A percentile compares a stretch with the other conserved stretches of the same genome.
phyloP scores from a whole-genome alignment of 441 rosid genomes.

The Arabidopsis lyrata region DNA sequence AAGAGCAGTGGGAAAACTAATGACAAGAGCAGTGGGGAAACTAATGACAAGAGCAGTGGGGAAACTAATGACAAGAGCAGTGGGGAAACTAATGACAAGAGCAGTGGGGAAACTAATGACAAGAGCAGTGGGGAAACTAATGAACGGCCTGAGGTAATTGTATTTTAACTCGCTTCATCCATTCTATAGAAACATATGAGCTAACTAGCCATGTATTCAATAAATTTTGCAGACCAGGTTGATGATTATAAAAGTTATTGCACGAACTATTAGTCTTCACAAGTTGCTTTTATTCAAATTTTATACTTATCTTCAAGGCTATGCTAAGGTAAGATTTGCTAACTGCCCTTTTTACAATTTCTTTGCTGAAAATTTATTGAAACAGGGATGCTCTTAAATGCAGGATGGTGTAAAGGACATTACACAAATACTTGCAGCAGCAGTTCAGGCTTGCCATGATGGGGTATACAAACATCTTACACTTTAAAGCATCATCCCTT shows the following conservation, averaged over 20 bases:
- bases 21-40: constrained; percentile 54
- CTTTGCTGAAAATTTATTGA: constrained; percentile 18
- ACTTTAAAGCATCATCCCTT: constrained; percentile 13
- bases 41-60: constrained; percentile 52
- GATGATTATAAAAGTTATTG: constrained; percentile 90
- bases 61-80: constrained; percentile 51
- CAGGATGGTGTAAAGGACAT: constrained; percentile 88
- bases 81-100: constrained; percentile 52
- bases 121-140: constrained; percentile 38
- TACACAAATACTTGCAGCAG: constrained; percentile 85
- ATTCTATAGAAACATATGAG: constrained; percentile 17
- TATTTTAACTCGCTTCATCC: constrained; percentile 1
- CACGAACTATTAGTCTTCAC: constrained; percentile 91
- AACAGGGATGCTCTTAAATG: constrained; percentile 35
- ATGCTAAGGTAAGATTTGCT: constrained; percentile 68
- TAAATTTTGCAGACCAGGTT: constrained; percentile 69
- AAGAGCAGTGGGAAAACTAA: constrained; percentile 37
- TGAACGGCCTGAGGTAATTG: constrained; percentile 77
- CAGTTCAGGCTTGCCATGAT: constrained; percentile 91
- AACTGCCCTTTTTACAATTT: background rate
- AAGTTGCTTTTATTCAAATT: constrained; percentile 72
- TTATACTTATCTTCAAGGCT: constrained; percentile 80
- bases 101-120: constrained; percentile 44
- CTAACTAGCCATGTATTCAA: background rate
- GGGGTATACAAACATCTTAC: constrained; percentile 57